A percentile compares a stretch with the other conserved stretches of the same genome.
These are phyloP conservation scores for Kodamaea restingae DNA, from an alignment of 805 yeast genomes.

Conservation along the genomic window DNA sequence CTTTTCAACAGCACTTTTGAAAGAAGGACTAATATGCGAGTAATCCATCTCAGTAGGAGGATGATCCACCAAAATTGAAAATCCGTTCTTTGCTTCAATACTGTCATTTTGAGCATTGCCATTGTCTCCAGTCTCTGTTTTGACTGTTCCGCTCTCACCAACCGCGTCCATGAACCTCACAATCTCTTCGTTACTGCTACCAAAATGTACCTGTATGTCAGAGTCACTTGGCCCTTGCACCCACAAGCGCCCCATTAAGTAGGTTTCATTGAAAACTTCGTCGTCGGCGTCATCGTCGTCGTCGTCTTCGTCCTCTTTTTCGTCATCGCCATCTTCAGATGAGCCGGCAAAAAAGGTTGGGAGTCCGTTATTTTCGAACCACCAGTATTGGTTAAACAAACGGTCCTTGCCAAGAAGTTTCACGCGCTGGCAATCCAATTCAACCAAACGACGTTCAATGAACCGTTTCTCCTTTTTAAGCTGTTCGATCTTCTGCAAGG, in stretches of 20 bases:
- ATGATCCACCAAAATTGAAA: too few relatives aligned
- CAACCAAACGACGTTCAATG: slow-evolving; percentile 59
- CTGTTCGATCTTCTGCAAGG: slow-evolving; percentile 39
- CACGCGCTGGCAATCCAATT: slow-evolving; percentile 73
- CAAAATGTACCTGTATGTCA: slow-evolving; percentile 32
- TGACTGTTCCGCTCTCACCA: background rate
- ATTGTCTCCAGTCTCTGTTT: too few relatives aligned
- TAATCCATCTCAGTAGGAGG: background rate
- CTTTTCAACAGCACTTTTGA: slow-evolving; percentile 23
- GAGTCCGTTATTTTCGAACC: slow-evolving; percentile 86
- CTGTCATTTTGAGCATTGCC: too few relatives aligned
- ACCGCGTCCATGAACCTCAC: background rate
- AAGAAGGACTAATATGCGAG: slow-evolving; percentile 1
- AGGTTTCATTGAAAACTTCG: slow-evolving; percentile 50
- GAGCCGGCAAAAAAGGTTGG: slow-evolving; percentile 45
- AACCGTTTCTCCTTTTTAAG: slow-evolving; percentile 46
- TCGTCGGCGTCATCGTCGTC: slow-evolving; percentile 40
- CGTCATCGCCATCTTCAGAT: slow-evolving; percentile 41
- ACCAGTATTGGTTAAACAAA: slow-evolving; percentile 85
- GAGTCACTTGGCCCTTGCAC: slow-evolving; percentile 77
- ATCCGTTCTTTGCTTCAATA: too few relatives aligned
- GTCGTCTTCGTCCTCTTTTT: slow-evolving; percentile 21
- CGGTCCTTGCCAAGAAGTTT: slow-evolving; percentile 78
- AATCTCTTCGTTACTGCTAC: slow-evolving; percentile 10
- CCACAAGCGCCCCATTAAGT: slow-evolving; percentile 82